These are phyloP conservation scores for Pythium myriotylum DNA, from an alignment of 352 stramenopile genomes.

Conservation along the genomic window DNA sequence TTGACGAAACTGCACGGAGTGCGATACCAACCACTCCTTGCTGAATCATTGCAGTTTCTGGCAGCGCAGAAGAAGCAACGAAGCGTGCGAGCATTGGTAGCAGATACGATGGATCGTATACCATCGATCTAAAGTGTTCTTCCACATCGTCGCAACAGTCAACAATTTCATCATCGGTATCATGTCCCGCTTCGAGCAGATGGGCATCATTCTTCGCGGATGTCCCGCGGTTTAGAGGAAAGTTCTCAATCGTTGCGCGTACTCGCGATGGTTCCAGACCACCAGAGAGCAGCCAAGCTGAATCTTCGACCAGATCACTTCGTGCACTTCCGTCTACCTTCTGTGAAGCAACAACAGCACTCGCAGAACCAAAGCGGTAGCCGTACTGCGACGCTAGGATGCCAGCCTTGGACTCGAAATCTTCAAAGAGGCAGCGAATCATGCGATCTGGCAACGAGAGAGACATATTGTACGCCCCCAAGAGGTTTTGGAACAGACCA, in stretches of 20 bases:
- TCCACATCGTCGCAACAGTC: constrained; percentile 14
- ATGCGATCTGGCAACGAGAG: constrained; percentile 59
- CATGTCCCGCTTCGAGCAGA: constrained; percentile 28
- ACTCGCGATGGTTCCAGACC: constrained; percentile 67
- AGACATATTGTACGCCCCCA: constrained; percentile 72
- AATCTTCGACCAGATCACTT: constrained; percentile 64
- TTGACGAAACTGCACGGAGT: constrained; percentile 73
- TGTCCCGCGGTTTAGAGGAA: constrained; percentile 47
- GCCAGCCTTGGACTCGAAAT: constrained; percentile 46
- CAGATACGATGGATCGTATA: constrained; percentile 80
- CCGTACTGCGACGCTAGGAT: constrained; percentile 51
- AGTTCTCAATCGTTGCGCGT: constrained; percentile 70
- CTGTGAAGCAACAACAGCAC: constrained; percentile 24
- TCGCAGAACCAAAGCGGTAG: constrained; percentile 74
- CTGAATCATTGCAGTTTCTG: constrained; percentile 58
- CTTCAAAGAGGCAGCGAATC: constrained; percentile 56
- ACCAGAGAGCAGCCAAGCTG: constrained; percentile 62
- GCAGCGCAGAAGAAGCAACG: constrained; percentile 68
- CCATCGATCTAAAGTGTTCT: constrained; percentile 5
- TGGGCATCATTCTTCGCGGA: constrained; percentile 34
- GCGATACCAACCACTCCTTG: constrained; percentile 73
- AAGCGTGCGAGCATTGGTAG: constrained; percentile 79
- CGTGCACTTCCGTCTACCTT: constrained; percentile 29
- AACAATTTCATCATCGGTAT: constrained; percentile 27
- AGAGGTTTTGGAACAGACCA: constrained; percentile 58